Conservation (phyloP, 768 basidiomycete genomes). For the Lanmaoa rubissima region DNA sequence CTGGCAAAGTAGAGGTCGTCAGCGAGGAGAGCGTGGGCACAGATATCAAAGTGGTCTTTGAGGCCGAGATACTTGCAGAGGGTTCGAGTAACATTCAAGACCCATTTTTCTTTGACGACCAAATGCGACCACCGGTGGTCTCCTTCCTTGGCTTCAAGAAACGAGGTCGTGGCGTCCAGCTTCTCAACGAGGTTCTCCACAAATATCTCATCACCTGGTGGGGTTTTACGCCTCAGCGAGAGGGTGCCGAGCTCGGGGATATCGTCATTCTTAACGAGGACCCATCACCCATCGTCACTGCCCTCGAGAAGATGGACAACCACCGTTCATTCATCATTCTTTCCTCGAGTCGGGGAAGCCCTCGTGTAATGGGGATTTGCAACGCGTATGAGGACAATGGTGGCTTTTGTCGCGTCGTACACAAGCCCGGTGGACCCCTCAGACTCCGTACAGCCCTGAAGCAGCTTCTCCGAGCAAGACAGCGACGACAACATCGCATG, state of each 20-base stretch:
- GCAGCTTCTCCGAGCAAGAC: conserved; percentile 34
- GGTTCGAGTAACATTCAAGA: conserved; percentile 40
- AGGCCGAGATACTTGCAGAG: conserved; percentile 59
- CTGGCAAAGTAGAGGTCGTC: conserved; percentile 92
- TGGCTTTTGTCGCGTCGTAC: conserved; percentile 84
- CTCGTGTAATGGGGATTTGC: conserved; percentile 58
- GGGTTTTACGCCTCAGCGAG: conserved; percentile 55
- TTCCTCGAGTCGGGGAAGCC: conserved; percentile 66
- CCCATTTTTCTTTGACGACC: conserved; percentile 44
- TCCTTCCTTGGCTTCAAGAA: conserved; percentile 73
- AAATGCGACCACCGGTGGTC: conserved; percentile 46
- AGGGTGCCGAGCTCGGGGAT: conserved; percentile 52
- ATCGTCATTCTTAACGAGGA: conserved; percentile 85
- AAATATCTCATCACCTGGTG: conserved; percentile 76
- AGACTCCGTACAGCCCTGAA: conserved; percentile 66
- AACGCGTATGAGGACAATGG: conserved; percentile 76
- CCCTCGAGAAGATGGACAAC: conserved; percentile 56
- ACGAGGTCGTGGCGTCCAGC: conserved; percentile 60
- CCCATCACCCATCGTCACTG: conserved; percentile 50
- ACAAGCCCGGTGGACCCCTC: conserved; percentile 86
- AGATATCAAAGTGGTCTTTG: conserved; percentile 84
- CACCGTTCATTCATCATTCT: conserved; percentile 72
- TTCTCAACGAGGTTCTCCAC: conserved; percentile 59
- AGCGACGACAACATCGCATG: conserved; percentile 30
- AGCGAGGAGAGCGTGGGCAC: conserved; percentile 89